Evolutionary conservation across 164 flowering plant species (phyloP), one percentile per base, ranked within the genome.

Genomic region (Buxus sempervirens): DNA sequence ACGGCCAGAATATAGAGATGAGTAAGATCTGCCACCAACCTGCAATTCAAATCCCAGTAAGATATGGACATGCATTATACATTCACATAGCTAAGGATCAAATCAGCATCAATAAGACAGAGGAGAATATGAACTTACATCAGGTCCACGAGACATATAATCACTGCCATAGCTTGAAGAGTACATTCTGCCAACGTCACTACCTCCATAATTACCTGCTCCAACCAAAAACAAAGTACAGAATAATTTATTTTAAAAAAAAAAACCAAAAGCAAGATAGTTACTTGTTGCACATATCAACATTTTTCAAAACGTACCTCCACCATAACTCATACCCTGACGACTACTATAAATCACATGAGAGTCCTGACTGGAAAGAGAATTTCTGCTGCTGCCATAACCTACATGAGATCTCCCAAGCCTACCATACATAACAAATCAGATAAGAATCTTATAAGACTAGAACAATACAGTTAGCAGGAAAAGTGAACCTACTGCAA

Each of bases 11-110:
- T 94, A 91, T 38, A 89, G 56, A 9, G 97, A 90, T 38, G 98
- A 91, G 77, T 94, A 91, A 60, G 98, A 90, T 72, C 91, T 77
- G 57, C 89, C 82, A 73, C 89, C 89, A 75, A 83, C 96, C 96
- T 94, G 82, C 54, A 3, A 32, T 32, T 32, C 38, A 32, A 48
- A 73, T 22, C 20, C 41, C 57, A 56, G n/a, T 45, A 22, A 70
- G 24, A 25, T 32, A 58, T 42, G 21, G 18, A 38, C 9, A 22
- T 45, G 7, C 38, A 7, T 32, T 3, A 32, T 54, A 23, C 53
- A 5, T 16, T 5, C 54, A 10, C 27, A 22, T 15, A 38, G 12
- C 38, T 14, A 21, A 26, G 0, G 36, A 59, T 21, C 54, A 60
- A 28, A 67, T 16, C 28, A 54, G 9, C 19, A 26, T 21, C 36